Conservation (phyloP, 306 rosid species). For the Betula pendula region DNA sequence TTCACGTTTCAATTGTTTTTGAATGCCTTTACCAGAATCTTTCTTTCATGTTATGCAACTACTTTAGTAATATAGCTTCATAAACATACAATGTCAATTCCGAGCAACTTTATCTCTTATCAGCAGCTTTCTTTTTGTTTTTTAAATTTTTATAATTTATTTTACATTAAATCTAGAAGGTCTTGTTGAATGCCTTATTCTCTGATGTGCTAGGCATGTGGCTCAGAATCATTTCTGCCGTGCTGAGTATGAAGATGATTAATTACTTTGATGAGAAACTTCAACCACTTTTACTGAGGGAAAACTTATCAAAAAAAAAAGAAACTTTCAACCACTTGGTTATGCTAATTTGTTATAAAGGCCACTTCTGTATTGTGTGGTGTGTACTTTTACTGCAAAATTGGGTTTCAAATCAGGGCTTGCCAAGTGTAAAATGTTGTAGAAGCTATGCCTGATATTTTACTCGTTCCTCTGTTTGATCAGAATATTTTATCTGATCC, state of each 20-base stretch:
- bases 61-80: background rate
- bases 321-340: background rate
- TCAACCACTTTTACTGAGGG: no score
- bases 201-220: background rate
- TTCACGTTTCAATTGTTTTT: background rate
- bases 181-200: background rate
- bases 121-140: background rate
- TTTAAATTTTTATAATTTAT: background rate
- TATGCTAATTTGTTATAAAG: background rate
- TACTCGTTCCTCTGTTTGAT: background rate
- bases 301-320: no score
- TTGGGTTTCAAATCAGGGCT: background rate
- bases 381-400: background rate
- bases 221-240: background rate
- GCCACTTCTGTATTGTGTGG: background rate
- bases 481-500: background rate
- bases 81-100: background rate
- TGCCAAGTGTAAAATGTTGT: background rate
- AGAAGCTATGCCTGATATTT: background rate
- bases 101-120: background rate
- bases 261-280: background rate
- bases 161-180: background rate
- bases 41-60: background rate
- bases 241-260: background rate
- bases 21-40: background rate